phyloP scores from a whole-genome alignment of 176 grass and related monocot genomes.

The Thalia dealbata region DNA sequence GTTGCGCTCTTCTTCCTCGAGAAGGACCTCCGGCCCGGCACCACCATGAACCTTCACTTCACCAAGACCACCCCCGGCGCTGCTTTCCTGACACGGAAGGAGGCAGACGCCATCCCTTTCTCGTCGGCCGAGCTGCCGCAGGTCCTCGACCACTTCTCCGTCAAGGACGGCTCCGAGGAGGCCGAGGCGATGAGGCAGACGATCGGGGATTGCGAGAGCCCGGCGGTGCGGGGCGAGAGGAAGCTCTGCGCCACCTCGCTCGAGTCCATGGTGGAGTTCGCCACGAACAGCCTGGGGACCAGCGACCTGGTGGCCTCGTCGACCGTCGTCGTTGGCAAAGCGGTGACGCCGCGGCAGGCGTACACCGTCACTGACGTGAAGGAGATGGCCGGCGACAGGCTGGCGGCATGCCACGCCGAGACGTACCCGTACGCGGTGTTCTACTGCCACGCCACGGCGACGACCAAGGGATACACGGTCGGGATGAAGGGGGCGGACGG shows the following conservation, averaged over 20 bases:
- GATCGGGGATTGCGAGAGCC: constrained; percentile 18
- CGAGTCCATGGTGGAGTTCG: constrained; percentile 25
- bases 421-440: constrained; percentile 20
- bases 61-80: neutral
- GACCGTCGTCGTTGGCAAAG: neutral
- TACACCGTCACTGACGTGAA: constrained; percentile 16
- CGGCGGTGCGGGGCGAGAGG: neutral
- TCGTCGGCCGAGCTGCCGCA: neutral
- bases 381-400: neutral
- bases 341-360: constrained; percentile 2
- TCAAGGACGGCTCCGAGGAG: neutral
- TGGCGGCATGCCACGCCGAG: constrained; percentile 23
- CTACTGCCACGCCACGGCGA: constrained; percentile 25
- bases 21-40: neutral
- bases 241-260: constrained; percentile 23
- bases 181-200: constrained; percentile 7
- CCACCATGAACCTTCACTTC: constrained; percentile 10
- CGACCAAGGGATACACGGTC: constrained; percentile 12
- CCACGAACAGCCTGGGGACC: neutral
- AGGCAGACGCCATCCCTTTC: constrained; percentile 27
- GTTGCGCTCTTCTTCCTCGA: constrained; percentile 17
- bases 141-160: neutral
- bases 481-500: neutral
- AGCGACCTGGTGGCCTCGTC: constrained; percentile 2
- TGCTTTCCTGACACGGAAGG: neutral